Evolutionary conservation across 169 alveolate species (phyloP).

Genomic region (Plasmodium gaboni): DNA sequence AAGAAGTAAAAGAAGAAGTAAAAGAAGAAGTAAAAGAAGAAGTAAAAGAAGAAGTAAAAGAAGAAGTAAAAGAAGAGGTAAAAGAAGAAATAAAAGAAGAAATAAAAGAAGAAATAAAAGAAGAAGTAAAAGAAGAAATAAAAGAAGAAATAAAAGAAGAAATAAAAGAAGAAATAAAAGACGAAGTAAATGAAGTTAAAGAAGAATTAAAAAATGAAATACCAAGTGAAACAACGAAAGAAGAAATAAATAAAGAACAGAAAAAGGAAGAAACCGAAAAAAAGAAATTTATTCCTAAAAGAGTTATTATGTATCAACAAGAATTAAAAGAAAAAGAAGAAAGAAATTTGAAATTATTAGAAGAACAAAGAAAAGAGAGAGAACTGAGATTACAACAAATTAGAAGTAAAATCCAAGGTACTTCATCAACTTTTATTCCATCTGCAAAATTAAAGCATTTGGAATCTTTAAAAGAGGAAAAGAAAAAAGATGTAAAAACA

Average conservation of each 20-base stretch:
- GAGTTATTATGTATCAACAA: conserved; percentile 52
- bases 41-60: neutral
- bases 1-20: neutral
- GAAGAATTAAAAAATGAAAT: conserved; percentile 2
- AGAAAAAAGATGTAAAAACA: conserved; percentile 7
- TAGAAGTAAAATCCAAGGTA: conserved; percentile 51
- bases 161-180: neutral
- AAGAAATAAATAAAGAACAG: neutral
- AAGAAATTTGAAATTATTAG: conserved; percentile 3
- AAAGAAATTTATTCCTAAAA: conserved; percentile 41
- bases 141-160: neutral
- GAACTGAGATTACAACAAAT: conserved; percentile 35
- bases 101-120: neutral
- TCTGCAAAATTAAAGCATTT: conserved; percentile 56
- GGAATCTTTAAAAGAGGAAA: conserved; percentile 25
- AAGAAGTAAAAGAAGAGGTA: neutral
- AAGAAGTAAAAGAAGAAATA: neutral
- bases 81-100: conserved; percentile 8
- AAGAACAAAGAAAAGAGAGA: conserved; percentile 40
- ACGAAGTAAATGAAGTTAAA: neutral
- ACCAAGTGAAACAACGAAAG: neutral
- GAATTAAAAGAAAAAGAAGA: conserved; percentile 43
- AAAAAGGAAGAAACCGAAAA: conserved; percentile 11
- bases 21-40: neutral
- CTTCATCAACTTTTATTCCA: conserved; percentile 51